Percentiles rank a stretch among this genome's conserved stretches.
Conservation (phyloP, 2,329 filamentous ascomycete genomes). For the Trichoderma semiorbis region DNA sequence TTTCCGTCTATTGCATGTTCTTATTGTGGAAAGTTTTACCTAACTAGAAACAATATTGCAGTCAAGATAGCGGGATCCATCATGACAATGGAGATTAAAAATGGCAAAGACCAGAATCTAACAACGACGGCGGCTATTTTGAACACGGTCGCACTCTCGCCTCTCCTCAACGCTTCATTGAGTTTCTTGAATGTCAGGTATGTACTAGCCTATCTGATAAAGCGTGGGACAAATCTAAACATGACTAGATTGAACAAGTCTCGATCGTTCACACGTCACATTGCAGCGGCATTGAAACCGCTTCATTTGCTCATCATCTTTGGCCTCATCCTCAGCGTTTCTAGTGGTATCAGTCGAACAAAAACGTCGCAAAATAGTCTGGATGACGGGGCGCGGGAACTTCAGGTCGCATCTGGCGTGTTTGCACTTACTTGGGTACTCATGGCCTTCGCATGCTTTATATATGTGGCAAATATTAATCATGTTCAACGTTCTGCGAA, state of each 20-base stretch:
- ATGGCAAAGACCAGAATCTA: neutral
- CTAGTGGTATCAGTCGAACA: neutral
- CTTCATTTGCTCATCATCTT: neutral
- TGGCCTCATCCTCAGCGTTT: neutral
- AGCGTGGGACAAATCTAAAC: neutral
- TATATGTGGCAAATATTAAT: neutral
- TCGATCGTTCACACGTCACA: neutral
- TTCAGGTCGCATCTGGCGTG: neutral
- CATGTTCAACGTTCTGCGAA: neutral
- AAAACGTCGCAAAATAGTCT: neutral
- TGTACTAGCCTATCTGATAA: neutral
- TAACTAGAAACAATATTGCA: neutral
- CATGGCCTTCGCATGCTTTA: neutral
- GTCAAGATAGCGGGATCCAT: neutral
- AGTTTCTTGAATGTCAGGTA: neutral
- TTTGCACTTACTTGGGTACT: neutral
- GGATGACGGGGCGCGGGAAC: neutral
- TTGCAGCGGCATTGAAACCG: neutral
- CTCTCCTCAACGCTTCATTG: neutral
- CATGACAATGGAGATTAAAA: neutral
- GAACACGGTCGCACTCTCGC: neutral
- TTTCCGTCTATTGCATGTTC: neutral
- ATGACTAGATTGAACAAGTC: neutral
- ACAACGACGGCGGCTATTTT: neutral
- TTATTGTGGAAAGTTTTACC: neutral